A percentile compares a stretch with the other conserved stretches of the same genome.
These are phyloP conservation scores for Lipomyces japonicus DNA, from an alignment of 805 yeast genomes.

Conservation along the genomic window DNA sequence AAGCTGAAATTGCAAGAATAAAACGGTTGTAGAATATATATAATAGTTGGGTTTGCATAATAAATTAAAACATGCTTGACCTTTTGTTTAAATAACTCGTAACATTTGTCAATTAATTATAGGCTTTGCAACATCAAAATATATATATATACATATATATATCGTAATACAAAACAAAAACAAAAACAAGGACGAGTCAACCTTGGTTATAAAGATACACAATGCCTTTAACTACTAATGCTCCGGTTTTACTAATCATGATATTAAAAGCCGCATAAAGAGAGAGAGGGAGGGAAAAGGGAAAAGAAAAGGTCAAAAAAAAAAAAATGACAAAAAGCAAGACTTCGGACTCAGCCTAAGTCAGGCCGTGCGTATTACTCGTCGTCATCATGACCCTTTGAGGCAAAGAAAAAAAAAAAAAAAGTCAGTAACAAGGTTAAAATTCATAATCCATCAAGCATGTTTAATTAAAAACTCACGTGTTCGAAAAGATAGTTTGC, in stretches of 20 bases:
- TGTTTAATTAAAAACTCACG: conserved; percentile 21
- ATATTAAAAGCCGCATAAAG: background rate
- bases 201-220: background rate
- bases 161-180: no score
- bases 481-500: conserved; percentile 79
- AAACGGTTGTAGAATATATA: conserved; percentile 21
- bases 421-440: background rate
- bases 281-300: background rate
- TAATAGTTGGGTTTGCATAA: background rate
- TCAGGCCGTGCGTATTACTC: conserved; percentile 7
- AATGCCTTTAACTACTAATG: background rate
- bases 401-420: background rate
- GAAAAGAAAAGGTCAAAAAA: background rate
- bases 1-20: conserved; percentile 57
- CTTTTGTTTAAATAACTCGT: background rate
- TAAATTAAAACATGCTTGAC: background rate
- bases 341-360: background rate
- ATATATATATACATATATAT: no score
- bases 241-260: background rate
- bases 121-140: no score
- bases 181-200: background rate
- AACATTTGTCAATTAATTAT: no score
- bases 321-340: background rate
- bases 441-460: no score
- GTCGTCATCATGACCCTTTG: conserved; percentile 29